Percentiles rank a stretch among this genome's conserved stretches.
phyloP scores from a whole-genome alignment of 176 grass and related monocot genomes.

The Typha latifolia region DNA sequence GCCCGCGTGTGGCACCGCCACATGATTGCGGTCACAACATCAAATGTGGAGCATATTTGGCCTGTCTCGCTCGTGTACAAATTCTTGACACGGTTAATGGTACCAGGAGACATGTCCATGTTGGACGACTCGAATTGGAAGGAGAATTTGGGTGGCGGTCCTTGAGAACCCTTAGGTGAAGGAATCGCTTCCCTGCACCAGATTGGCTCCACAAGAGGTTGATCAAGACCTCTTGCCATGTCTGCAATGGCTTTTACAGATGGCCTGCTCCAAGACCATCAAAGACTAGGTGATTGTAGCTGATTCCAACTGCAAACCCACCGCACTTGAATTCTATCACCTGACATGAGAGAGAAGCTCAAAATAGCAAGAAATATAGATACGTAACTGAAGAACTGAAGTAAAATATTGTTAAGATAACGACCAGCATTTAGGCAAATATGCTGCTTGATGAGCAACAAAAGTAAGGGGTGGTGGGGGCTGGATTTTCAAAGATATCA shows the following conservation, averaged over 20 bases:
- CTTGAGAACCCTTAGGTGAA: constrained; percentile 24
- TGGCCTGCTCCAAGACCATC: constrained; percentile 54
- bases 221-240: constrained; percentile 42
- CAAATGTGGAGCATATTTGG: constrained; percentile 57
- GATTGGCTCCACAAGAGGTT: constrained; percentile 34
- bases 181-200: constrained; percentile 63
- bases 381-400: too few species aligned
- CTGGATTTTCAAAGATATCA: too few species aligned
- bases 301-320: constrained; percentile 53
- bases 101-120: constrained; percentile 34
- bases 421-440: too few species aligned
- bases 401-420: too few species aligned
- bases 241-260: constrained; percentile 48
- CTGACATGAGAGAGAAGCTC: constrained; percentile 18
- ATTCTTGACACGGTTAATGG: constrained; percentile 42
- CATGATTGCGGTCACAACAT: constrained; percentile 43
- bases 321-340: constrained; percentile 62
- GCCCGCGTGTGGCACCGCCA: constrained; percentile 56
- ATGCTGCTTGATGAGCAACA: too few species aligned
- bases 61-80: constrained; percentile 48
- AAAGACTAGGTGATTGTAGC: constrained; percentile 51
- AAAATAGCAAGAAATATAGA: too few species aligned
- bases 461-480: too few species aligned
- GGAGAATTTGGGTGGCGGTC: constrained; percentile 36
- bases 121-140: constrained; percentile 35